A percentile compares a stretch with the other conserved stretches of the same genome.
Conservation (phyloP, 352 stramenopile genomes). For the Globisporangium cederbergense region DNA sequence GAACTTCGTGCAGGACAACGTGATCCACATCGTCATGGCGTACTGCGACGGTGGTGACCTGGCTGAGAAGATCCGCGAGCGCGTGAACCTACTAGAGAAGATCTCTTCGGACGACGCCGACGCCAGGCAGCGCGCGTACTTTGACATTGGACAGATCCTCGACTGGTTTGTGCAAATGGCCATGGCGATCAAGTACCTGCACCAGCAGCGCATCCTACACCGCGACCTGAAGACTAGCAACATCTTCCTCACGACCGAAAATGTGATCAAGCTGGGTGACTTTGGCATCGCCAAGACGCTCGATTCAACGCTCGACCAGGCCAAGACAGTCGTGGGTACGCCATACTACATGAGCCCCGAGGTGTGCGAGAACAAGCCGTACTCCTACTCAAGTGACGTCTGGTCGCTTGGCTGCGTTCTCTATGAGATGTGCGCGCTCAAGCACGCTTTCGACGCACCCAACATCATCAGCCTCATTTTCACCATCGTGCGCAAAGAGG, state of each 20-base stretch:
- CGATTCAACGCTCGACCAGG: slow-evolving; percentile 81
- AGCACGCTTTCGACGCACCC: slow-evolving; percentile 80
- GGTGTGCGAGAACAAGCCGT: slow-evolving; percentile 90
- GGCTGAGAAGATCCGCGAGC: slow-evolving; percentile 54
- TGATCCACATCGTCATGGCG: slow-evolving; percentile 94
- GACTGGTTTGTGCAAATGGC: slow-evolving; percentile 94
- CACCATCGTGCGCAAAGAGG: slow-evolving; percentile 82
- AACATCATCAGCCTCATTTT: slow-evolving; percentile 83
- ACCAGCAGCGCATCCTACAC: slow-evolving; percentile 89
- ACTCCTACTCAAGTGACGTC: slow-evolving; percentile 91
- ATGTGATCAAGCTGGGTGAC: slow-evolving; percentile 91
- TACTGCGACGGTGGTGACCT: slow-evolving; percentile 93
- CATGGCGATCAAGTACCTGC: slow-evolving; percentile 93
- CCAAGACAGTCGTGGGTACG: slow-evolving; percentile 89
- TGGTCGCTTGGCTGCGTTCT: slow-evolving; percentile 92
- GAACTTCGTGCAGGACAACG: slow-evolving; percentile 73
- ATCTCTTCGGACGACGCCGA: not conserved
- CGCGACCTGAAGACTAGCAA: slow-evolving; percentile 95
- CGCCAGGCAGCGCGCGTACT: slow-evolving; percentile 36
- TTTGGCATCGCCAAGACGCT: slow-evolving; percentile 91
- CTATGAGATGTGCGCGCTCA: slow-evolving; percentile 86
- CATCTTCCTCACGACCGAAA: slow-evolving; percentile 83
- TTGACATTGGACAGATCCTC: slow-evolving; percentile 59
- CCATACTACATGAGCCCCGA: slow-evolving; percentile 94
- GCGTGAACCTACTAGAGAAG: slow-evolving; percentile 32